Evolutionary conservation across 2,329 filamentous ascomycete species (phyloP), one percentile per base, ranked within the genome.

Genomic region (Hyphodiscus sp.): DNA sequence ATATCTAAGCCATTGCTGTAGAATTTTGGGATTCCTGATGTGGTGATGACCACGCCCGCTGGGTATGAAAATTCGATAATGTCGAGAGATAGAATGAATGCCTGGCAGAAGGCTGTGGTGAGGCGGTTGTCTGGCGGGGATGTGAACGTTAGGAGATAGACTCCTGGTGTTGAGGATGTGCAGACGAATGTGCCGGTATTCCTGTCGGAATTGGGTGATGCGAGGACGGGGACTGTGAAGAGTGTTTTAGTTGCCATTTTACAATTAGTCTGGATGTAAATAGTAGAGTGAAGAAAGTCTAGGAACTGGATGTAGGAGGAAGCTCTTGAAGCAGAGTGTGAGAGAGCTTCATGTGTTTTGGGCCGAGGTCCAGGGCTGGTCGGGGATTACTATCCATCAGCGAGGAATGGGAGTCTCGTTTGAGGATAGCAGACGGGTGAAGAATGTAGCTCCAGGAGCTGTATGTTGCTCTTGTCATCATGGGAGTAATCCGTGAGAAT

Each of bases 1-100:
- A 91, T 78, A 68, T 94, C 87, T n/a, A 94, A 77, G 0, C 89
- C 89, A 71, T 92, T 92, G 68, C 80, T 85, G 73, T 87, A 94
- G 75, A 92, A 92, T 67, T 94, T 94, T 49, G 74, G 68, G 54
- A 91, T 86, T 47, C 77, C 80, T 43, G 83, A 87, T 0, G 88
- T 92, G 5, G 88, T 92, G 54, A 91, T 74, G 15, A 94, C 76
- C 6, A 91, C 87, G 50, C 89, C 89, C n/a, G 79, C 78, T 0
- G 80, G 75, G 63, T 86, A 76, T 51, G 76, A 61, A 52, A 63
- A 77, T 69, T 91, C 85, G 64, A 94, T 72, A 20, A 89, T 82
- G 71, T 94, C 87, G 57, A 94, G 81, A 3, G 87, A 85, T 11
- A 83, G 73, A 30, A 88, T 73, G 41, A 92, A 70, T 13, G 87